These are phyloP conservation scores for Trichoderma polysporum DNA, from an alignment of 2,329 filamentous ascomycete genomes.

Conservation along the genomic window DNA sequence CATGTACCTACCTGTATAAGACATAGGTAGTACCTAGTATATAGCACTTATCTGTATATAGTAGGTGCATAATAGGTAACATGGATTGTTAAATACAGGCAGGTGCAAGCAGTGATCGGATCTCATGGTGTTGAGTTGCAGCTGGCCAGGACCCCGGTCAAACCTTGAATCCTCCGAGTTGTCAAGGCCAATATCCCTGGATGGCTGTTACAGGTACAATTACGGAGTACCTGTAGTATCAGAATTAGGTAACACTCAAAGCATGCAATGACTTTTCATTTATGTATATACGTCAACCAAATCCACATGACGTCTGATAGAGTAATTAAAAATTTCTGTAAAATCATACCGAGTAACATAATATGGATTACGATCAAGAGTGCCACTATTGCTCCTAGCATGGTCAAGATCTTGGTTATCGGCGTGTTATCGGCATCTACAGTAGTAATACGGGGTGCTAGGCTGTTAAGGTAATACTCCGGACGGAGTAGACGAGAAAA, in stretches of 20 bases:
- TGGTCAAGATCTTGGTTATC: neutral
- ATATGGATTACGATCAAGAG: neutral
- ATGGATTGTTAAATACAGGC: neutral
- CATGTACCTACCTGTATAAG: neutral
- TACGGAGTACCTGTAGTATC: neutral
- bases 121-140: neutral
- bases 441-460: neutral
- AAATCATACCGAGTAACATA: neutral
- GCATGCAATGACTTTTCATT: neutral
- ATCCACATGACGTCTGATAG: neutral
- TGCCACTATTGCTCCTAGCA: neutral
- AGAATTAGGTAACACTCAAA: neutral
- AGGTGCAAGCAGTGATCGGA: neutral
- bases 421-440: neutral
- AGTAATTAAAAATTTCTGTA: neutral
- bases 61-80: neutral
- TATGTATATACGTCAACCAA: neutral
- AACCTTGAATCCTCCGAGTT: slow-evolving; percentile 6
- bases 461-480: neutral
- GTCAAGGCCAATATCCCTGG: neutral
- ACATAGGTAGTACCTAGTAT: neutral
- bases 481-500: neutral
- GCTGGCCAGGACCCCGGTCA: slow-evolving; percentile 11
- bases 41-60: no score
- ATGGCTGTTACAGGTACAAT: neutral